Percentiles rank a stretch among this genome's conserved stretches.
phyloP scores from a whole-genome alignment of 352 stramenopile species.

The Phytophthora ohioensis region DNA sequence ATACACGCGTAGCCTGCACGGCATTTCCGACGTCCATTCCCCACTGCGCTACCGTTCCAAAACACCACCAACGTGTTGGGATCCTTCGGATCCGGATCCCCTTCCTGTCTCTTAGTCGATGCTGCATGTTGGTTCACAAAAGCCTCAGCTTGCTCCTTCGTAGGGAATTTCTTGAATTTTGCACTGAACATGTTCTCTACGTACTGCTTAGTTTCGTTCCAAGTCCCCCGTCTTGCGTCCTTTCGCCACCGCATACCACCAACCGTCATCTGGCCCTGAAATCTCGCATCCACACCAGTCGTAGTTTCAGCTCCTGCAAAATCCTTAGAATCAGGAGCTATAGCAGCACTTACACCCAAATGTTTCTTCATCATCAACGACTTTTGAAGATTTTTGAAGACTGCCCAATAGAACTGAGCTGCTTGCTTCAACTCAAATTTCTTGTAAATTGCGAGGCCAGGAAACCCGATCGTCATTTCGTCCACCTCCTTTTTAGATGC shows the following conservation, averaged over 20 bases:
- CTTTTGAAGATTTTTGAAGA: too few species aligned
- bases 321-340: neutral
- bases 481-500: slow-evolving; percentile 44
- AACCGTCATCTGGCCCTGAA: slow-evolving; percentile 1
- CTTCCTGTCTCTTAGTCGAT: slow-evolving; percentile 5
- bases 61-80: slow-evolving; percentile 74
- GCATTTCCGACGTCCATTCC: slow-evolving; percentile 64
- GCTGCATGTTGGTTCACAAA: slow-evolving; percentile 54
- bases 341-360: neutral
- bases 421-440: slow-evolving; percentile 28
- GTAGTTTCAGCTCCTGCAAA: slow-evolving; percentile 5
- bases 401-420: slow-evolving; percentile 8
- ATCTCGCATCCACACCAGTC: neutral
- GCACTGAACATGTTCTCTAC: slow-evolving; percentile 61
- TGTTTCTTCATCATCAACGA: neutral
- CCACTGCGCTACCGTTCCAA: slow-evolving; percentile 75
- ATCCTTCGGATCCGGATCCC: slow-evolving; percentile 59
- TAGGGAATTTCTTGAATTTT: slow-evolving; percentile 69
- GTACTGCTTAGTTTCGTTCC: slow-evolving; percentile 61
- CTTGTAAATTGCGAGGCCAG: slow-evolving; percentile 24
- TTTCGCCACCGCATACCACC: slow-evolving; percentile 68
- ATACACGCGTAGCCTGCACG: slow-evolving; percentile 78
- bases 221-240: slow-evolving; percentile 57
- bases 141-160: slow-evolving; percentile 52
- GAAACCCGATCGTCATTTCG: slow-evolving; percentile 26